Base-by-base conservation (phyloP, 1,284 basidiomycete genomes). In the Cutaneotrichosporon sp. region DNA sequence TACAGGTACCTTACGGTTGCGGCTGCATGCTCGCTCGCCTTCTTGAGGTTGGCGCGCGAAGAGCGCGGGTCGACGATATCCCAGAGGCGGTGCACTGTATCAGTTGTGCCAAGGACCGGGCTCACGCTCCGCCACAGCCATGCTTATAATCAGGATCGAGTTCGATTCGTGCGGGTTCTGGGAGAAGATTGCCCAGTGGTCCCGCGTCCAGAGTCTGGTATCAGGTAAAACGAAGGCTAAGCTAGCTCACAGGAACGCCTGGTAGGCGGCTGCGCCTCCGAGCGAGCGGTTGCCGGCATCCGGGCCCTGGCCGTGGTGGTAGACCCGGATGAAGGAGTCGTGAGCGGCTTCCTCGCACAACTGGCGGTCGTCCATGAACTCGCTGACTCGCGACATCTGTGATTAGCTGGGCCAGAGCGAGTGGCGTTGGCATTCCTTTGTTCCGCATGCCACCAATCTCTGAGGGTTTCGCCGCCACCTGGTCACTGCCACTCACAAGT, bases 241-340 rank as follows among this genome's bases (percentile, higher is more conserved):
- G 14, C 30, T 11, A 16, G 68, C 74, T 69, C 57, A 77, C 76
- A 80, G 60, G 58, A 69, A 79, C 5, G 77, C 76, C 56, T 80
- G 74, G 60, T 76, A 79, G 5, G 76, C 77, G 0, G 78, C 77
- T 2, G 78, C 78, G 1, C 78, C 77, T 4, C 78, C 78, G 3
- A 80, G 66, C 0, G 72, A 72, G 61, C 73, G 72, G 46, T 73
- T 75, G 1, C 73, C 73, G 8, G 73, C 68, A 52, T 76, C 76
- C n/a, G 62, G 65, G 6, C 73, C 74, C 58, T 77, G 71, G 55
- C 60, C 55, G 11, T 58, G 36, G 49, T 71, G 67, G 60, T 80
- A 80, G 18, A 80, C 72, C 21, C 74, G 65, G 18, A 72, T 53
- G 57, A 79, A 77, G 5, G 76, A 72, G 22, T 75, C 71, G 22